Evolutionary conservation across 371 early-diverging fungal genomes (phyloP).

Genomic region (Vairimorpha necatrix): DNA sequence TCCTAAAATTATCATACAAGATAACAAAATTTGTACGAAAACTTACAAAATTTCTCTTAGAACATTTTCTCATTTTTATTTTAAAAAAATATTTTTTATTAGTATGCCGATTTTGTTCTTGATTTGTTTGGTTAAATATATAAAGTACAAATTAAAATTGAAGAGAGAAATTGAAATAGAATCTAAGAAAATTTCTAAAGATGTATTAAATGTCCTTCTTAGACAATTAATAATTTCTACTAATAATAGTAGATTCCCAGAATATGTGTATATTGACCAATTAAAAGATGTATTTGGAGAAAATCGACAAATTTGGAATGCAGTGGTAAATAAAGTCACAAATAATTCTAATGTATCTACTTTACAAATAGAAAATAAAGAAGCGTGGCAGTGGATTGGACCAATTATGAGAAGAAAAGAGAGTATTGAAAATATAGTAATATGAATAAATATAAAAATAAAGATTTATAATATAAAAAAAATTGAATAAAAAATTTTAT

Average conservation of each 20-base stretch:
- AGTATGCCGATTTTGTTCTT: conserved; percentile 9
- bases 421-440: neutral
- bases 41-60: conserved; percentile 17
- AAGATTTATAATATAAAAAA: neutral
- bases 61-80: conserved; percentile 29
- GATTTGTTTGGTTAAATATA: conserved; percentile 9
- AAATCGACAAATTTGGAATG: conserved; percentile 33
- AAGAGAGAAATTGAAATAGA: neutral
- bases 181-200: conserved; percentile 28
- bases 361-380: conserved; percentile 10
- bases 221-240: conserved; percentile 50
- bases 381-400: conserved; percentile 52
- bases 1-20: conserved; percentile 8
- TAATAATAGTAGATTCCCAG: conserved; percentile 28
- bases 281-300: conserved; percentile 48
- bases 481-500: neutral
- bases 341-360: conserved; percentile 45
- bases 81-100: conserved; percentile 9
- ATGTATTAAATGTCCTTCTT: conserved; percentile 34
- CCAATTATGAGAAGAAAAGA: conserved; percentile 26
- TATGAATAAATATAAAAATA: neutral
- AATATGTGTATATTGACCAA: conserved; percentile 40
- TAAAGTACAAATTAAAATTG: conserved; percentile 2
- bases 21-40: conserved; percentile 15
- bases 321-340: conserved; percentile 28